Base-by-base conservation (phyloP, 1,284 basidiomycete genomes). In the Heterobasidion occidentale region DNA sequence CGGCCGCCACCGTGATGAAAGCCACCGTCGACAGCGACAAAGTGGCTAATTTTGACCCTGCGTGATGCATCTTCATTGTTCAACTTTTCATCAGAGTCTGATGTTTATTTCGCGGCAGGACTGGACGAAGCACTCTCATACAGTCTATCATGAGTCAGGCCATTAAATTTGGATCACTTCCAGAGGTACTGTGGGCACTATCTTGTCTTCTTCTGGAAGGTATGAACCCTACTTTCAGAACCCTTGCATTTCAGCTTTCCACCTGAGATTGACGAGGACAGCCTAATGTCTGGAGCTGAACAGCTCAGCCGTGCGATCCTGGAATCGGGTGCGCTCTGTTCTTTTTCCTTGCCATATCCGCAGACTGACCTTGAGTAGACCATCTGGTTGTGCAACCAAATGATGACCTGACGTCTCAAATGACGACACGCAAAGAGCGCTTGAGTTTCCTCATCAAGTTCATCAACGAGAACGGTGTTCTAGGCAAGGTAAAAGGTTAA, bases 121-220 rank as follows among this genome's bases (percentile, higher is more conserved):
- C 76, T 58, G 88, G 83, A 34, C 77, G 78, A 51, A 82, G 84
- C 3, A 79, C 80, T 53, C 73, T 92, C 38, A 81, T 95, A 63
- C 89, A 90, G 70, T 86, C 87, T 11, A 90, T 86, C 42, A 84
- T 96, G 79, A 92, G 88, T 55, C 91, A 94, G 67, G 92, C 90
- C 9, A 90, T 96, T 61, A 72, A 93, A 54, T 95, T 91, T 67
- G 87, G 88, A 4, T 79, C 88, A 27, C 73, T 83, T 61, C 72
- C 78, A 19, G 79, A 86, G 63, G 86, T 84, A 66, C 55, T 71
- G 61, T 19, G 42, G 6, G 1, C 51, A 20, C 34, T 36, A 44
- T 53, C 7, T 44, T 15, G 47, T 27, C 42, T 19, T 15, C 44
- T 34, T 57, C 34, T 17, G 12, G 42, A 36, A 57, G 57, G 51